Percentiles rank a stretch among this genome's conserved stretches.
Conservation (phyloP, 1,139 yeast genomes). For the Diutina siamensis region DNA sequence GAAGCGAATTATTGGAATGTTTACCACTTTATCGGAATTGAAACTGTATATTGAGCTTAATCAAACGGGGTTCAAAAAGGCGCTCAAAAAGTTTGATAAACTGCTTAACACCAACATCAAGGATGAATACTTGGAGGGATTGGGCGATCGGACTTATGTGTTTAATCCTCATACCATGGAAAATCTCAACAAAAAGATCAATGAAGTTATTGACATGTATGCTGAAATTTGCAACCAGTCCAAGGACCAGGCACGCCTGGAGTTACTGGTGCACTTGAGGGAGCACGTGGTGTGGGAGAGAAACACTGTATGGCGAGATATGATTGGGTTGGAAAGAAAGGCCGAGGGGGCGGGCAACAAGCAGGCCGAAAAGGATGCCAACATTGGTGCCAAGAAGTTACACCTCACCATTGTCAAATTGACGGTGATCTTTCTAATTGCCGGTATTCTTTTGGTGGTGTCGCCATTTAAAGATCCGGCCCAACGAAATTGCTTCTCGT, state of each 20-base stretch:
- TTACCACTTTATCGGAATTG: slow-evolving; percentile 50
- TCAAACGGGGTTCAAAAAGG: slow-evolving; percentile 56
- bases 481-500: slow-evolving; percentile 57
- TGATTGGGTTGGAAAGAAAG: slow-evolving; percentile 19
- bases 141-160: slow-evolving; percentile 23
- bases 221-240: slow-evolving; percentile 33
- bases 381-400: slow-evolving; percentile 17
- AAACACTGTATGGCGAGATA: slow-evolving; percentile 61
- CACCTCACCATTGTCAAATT: slow-evolving; percentile 29
- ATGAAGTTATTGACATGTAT: slow-evolving; percentile 24
- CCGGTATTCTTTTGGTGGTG: slow-evolving; percentile 37
- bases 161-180: slow-evolving; percentile 19
- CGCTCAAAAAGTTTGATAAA: slow-evolving; percentile 61
- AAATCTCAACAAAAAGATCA: slow-evolving; percentile 15
- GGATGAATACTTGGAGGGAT: slow-evolving; percentile 22
- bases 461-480: slow-evolving; percentile 48
- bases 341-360: slow-evolving; percentile 23
- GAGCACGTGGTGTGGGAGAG: slow-evolving; percentile 72
- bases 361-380: not conserved
- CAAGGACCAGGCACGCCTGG: slow-evolving; percentile 30
- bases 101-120: slow-evolving; percentile 35
- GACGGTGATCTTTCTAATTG: slow-evolving; percentile 29
- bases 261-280: slow-evolving; percentile 49
- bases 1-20: slow-evolving; percentile 44
- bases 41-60: slow-evolving; percentile 58